A percentile compares a stretch with the other conserved stretches of the same genome.
Evolutionary conservation across 176 grass and related monocot genomes (phyloP).

Genomic region (Avena sativa): DNA sequence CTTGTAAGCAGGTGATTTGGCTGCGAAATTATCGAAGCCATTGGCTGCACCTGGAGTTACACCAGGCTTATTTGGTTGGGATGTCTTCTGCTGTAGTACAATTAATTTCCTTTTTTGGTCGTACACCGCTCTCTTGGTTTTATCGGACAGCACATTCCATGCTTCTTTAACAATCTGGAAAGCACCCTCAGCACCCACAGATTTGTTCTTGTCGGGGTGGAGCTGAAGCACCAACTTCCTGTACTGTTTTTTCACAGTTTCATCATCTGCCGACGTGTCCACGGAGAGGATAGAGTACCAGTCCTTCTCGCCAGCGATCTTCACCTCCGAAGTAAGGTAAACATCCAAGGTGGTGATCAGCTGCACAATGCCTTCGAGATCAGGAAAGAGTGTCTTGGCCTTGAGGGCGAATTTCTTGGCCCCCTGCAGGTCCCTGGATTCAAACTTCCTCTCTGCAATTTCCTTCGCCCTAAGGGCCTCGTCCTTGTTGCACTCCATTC

Average conservation of each 20-base stretch:
- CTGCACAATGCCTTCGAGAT: constrained; percentile 48
- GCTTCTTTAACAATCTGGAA: constrained; percentile 47
- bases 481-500: constrained; percentile 56
- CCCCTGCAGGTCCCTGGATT: constrained; percentile 44
- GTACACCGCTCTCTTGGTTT: constrained; percentile 33
- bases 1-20: constrained; percentile 17
- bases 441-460: constrained; percentile 46
- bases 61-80: constrained; percentile 26
- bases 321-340: constrained; percentile 45
- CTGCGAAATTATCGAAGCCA: constrained; percentile 31
- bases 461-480: constrained; percentile 52
- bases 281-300: constrained; percentile 54
- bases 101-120: constrained; percentile 43
- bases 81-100: constrained; percentile 5
- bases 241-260: constrained; percentile 36
- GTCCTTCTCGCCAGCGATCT: constrained; percentile 39
- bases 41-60: constrained; percentile 27
- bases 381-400: constrained; percentile 45
- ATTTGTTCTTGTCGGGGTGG: constrained; percentile 49
- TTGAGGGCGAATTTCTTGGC: constrained; percentile 55
- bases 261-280: constrained; percentile 17
- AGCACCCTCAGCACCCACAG: constrained; percentile 49
- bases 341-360: constrained; percentile 47
- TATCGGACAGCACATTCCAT: constrained; percentile 48
- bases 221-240: constrained; percentile 40